Percentiles rank a stretch among this genome's conserved stretches.
Conservation (phyloP, 2,329 filamentous ascomycete genomes). For the Fusarium tuaranense region DNA sequence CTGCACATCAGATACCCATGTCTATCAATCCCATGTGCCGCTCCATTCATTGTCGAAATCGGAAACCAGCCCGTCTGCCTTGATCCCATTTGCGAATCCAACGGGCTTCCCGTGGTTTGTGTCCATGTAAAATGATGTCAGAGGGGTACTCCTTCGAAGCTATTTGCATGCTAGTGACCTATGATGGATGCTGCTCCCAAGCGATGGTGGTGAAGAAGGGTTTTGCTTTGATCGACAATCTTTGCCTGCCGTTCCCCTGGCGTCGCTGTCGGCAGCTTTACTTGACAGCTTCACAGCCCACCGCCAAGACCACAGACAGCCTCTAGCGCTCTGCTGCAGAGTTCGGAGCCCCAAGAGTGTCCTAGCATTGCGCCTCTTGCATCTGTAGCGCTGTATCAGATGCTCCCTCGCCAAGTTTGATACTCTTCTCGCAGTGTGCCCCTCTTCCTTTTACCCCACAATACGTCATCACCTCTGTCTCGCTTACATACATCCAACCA, state of each 20-base stretch:
- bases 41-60: background rate
- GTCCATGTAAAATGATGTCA: slow-evolving; percentile 35
- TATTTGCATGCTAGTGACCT: background rate
- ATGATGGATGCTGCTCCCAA: background rate
- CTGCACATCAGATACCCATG: background rate
- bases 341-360: background rate
- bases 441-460: slow-evolving; percentile 35
- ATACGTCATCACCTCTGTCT: slow-evolving; percentile 35
- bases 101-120: background rate
- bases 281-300: background rate
- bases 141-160: background rate
- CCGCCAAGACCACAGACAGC: background rate
- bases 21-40: background rate
- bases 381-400: background rate
- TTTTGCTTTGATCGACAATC: background rate
- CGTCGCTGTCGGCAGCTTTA: background rate
- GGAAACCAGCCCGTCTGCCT: background rate
- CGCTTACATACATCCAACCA: slow-evolving; percentile 2
- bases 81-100: background rate
- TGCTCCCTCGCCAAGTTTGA: background rate
- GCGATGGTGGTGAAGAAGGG: background rate
- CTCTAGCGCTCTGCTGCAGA: background rate
- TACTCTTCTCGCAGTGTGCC: slow-evolving; percentile 6
- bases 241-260: background rate
- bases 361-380: background rate